Evolutionary conservation across 441 rosid species (phyloP).

Genomic region (Arabidopsis hybrid): DNA sequence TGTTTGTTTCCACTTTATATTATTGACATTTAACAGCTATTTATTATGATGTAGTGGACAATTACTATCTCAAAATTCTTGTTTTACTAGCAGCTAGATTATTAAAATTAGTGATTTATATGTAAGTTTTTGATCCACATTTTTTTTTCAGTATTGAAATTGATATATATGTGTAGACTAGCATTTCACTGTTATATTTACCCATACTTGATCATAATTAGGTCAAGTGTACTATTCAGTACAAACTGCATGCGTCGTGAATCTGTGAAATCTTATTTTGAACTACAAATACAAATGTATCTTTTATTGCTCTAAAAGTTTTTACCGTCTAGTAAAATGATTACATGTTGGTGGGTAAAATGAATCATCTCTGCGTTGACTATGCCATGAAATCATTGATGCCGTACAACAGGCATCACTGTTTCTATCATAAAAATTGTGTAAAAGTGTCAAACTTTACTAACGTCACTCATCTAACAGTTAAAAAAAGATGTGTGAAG

Average conservation of each 20-base stretch:
- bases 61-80: neutral
- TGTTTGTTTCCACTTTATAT: neutral
- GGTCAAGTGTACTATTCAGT: neutral
- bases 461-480: neutral
- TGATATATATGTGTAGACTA: neutral
- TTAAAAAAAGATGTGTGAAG: too few relatives aligned
- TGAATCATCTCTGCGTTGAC: slow-evolving; percentile 27
- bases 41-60: slow-evolving; percentile 19
- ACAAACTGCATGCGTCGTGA: neutral
- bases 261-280: neutral
- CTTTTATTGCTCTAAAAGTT: neutral
- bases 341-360: slow-evolving; percentile 36
- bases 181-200: neutral
- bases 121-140: neutral
- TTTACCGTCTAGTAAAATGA: slow-evolving; percentile 16
- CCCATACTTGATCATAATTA: neutral
- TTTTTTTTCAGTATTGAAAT: too few relatives aligned
- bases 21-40: slow-evolving; percentile 1
- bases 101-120: neutral
- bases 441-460: slow-evolving; percentile 6
- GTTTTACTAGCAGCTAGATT: neutral
- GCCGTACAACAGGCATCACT: slow-evolving; percentile 11
- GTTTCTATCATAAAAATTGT: neutral
- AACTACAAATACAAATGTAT: neutral
- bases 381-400: slow-evolving; percentile 2